Base-by-base conservation (phyloP, 1,284 basidiomycete species). In the Marasmius tenuissimus region DNA sequence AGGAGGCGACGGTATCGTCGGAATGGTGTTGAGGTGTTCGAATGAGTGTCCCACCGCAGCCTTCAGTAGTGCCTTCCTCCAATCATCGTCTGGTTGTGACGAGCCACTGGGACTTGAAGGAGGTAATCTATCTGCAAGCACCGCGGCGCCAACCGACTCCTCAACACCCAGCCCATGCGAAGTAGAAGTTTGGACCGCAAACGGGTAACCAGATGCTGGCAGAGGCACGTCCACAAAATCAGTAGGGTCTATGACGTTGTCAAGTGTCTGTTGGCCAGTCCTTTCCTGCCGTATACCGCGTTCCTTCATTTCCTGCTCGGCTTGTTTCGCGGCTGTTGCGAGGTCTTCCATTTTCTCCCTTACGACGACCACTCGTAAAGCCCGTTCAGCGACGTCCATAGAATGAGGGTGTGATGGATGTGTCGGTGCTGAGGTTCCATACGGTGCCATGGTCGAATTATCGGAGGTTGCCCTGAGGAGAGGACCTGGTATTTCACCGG, bases 271-370 rank as follows among this genome's bases (percentile, higher is more conserved):
- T 54, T 70, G 68, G 39, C 66, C 72, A 35, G 73, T 72, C 18
- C 27, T 27, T 27, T 80, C 78, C 9, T 73, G 71, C 57, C 73
- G 72, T n/a, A 71, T 71, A 59, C 79, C 78, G 16, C 82, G 83
- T 20, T 74, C 71, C 67, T 86, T 88, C 65, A 91, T 76, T 54
- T 92, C 89, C 65, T 84, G 81, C 68, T 92, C 88, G 4, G 86
- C 87, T 68, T 90, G 85, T 68, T 85, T 88, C 14, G 88, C 88
- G 39, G 91, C 91, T 48, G 78, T 74, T 48, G 72, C 78, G 50
- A 93, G 73, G 66, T 93, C 87, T 12, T 82, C 78, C 84, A 93
- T 85, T 69, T 86, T 87, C 71, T 93, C 92, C 22, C 91, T 82
- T 53, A 93, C 86, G 18, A 93, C 91, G 1, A 92, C 89, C 0